Base-by-base conservation (phyloP, 2,329 filamentous ascomycete species). In the Calonectria hawksworthii region DNA sequence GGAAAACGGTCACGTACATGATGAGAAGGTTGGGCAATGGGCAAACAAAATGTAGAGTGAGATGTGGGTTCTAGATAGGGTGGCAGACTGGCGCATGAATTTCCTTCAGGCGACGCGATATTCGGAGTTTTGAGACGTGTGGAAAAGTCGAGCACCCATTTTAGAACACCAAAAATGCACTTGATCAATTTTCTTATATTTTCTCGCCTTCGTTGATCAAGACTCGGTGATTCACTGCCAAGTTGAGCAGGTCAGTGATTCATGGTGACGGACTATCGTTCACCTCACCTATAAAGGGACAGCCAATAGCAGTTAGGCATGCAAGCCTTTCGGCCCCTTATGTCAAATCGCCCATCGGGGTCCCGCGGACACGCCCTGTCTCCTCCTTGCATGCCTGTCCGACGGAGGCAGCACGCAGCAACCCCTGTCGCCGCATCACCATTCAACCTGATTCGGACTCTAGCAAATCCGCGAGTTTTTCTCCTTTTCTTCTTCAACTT, bases 121-220 rank as follows among this genome's bases (percentile, higher is more conserved):
- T 72, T 71, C 76, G 77, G 80, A 80, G 77, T 81, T 81, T 77
- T 80, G 75, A 79, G 76, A 76, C 68, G 77, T 75, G 74, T 68
- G 67, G 67, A 80, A 81, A 81, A 79, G 78, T 78, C 67, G 73
- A 78, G 72, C 70, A 73, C 74, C 68, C 68, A 59, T 47, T 76
- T 75, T 81, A 81, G 78, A 81, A 76, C 73, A 41, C 67, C 52
- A 38, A 77, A 79, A 69, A 67, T 75, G 71, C 64, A 68, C 70
- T 69, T 76, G 56, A 65, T 68, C 38, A 56, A 41, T 52, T 63
- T 70, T 70, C 68, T 61, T 54, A 71, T 8, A 52, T 70, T 41
- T 14, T 26, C 13, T 23, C 6, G 10, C 28, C 21, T 18, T 28
- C 36, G 10, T 41, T 26, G 23, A 41, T 23, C 2, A 32, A 63